phyloP scores from a whole-genome alignment of 2,329 filamentous ascomycete genomes.

The Aureobasidium lini region DNA sequence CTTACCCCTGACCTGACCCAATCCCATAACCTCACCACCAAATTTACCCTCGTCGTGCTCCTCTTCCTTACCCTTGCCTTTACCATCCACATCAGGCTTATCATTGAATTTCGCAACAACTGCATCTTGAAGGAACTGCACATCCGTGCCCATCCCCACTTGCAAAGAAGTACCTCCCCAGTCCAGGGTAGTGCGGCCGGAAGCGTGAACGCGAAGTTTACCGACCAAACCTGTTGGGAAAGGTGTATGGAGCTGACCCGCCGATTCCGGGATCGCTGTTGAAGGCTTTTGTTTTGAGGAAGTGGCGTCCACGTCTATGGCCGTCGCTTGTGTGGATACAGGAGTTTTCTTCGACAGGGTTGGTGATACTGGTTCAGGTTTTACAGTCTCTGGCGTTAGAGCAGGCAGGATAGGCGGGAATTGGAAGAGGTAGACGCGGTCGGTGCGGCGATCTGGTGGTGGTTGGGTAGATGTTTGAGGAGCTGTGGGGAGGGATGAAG shows the following conservation, averaged over 20 bases:
- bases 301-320: conserved; percentile 5
- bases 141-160: conserved; percentile 48
- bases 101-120: conserved; percentile 34
- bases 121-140: conserved; percentile 55
- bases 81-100: conserved; percentile 17
- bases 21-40: conserved; percentile 43
- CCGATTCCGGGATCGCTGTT: conserved; percentile 17
- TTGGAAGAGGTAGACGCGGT: conserved; percentile 56
- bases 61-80: conserved; percentile 23
- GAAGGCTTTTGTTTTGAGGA: conserved; percentile 18
- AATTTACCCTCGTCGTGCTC: conserved; percentile 21
- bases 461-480: not conserved
- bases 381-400: conserved; percentile 31
- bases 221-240: conserved; percentile 43
- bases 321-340: not conserved
- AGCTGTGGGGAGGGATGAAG: not conserved
- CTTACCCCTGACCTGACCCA: conserved; percentile 58
- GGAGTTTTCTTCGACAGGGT: conserved; percentile 8
- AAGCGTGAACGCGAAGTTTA: conserved; percentile 54
- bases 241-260: conserved; percentile 22
- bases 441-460: conserved; percentile 36
- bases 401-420: conserved; percentile 56
- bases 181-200: conserved; percentile 53
- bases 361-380: conserved; percentile 17
- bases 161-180: conserved; percentile 57